Percentiles rank a stretch among this genome's conserved stretches.
phyloP scores from a whole-genome alignment of 495 filamentous ascomycete species.

The Neurospora sp. region DNA sequence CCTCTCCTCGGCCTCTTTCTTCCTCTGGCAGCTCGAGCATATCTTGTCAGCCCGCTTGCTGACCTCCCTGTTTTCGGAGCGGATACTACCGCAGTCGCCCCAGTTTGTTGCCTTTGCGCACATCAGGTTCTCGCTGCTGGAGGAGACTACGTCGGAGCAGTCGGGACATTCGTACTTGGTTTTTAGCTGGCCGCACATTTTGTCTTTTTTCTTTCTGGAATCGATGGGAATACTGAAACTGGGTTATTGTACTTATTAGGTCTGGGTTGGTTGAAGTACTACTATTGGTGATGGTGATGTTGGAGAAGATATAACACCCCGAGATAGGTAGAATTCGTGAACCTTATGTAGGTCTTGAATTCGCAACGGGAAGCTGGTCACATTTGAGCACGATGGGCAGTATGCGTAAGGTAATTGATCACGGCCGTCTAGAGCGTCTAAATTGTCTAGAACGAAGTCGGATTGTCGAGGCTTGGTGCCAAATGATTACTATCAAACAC shows the following conservation, averaged over 20 bases:
- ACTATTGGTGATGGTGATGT: not conserved
- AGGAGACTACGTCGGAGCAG: not conserved
- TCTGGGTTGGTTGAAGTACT: not conserved
- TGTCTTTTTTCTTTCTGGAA: not conserved
- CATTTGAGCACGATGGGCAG: not conserved
- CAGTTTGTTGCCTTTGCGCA: not conserved
- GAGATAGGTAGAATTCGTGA: not conserved
- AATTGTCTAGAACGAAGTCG: not conserved
- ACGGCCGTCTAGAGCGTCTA: not conserved
- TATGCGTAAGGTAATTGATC: not conserved
- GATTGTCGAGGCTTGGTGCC: not conserved
- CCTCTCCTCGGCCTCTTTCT: not conserved
- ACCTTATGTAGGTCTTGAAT: not conserved
- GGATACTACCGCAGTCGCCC: not conserved
- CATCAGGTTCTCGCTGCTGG: not conserved
- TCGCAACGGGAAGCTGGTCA: not conserved
- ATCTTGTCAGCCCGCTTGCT: not conserved
- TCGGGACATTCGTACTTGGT: not conserved
- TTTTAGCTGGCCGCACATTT: not conserved
- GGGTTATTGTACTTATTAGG: not conserved
- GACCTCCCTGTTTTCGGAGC: not conserved
- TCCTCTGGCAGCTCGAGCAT: not conserved
- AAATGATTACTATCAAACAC: not conserved
- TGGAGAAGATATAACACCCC: not conserved
- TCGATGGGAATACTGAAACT: not conserved